A percentile compares a stretch with the other conserved stretches of the same genome.
phyloP scores from a whole-genome alignment of 441 rosid genomes.

The Brassica balearica region DNA sequence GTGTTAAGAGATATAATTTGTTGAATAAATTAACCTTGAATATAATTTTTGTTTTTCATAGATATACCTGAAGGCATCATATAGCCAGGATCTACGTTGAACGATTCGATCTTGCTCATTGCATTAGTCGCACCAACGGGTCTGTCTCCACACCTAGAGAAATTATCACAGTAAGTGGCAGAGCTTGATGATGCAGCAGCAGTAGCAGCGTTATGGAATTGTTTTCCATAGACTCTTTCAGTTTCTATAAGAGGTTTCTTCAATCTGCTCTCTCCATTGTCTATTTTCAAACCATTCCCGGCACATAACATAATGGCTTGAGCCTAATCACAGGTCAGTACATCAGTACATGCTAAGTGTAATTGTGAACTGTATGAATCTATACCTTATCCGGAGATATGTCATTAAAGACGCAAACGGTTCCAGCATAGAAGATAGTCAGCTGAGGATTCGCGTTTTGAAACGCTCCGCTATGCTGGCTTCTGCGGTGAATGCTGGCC shows the following conservation, averaged over 20 bases:
- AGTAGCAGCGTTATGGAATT: slow-evolving; percentile 48
- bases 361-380: neutral
- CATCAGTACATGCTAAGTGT: neutral
- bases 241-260: slow-evolving; percentile 43
- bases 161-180: slow-evolving; percentile 53
- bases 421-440: neutral
- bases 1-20: neutral
- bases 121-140: slow-evolving; percentile 49
- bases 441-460: slow-evolving; percentile 12
- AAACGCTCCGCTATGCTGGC: slow-evolving; percentile 53
- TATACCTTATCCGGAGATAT: neutral
- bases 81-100: slow-evolving; percentile 39
- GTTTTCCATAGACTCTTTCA: slow-evolving; percentile 50
- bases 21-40: neutral
- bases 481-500: slow-evolving; percentile 48
- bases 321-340: slow-evolving; percentile 51
- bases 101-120: slow-evolving; percentile 50
- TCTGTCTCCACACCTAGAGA: slow-evolving; percentile 57
- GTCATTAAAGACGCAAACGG: neutral
- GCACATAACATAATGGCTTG: slow-evolving; percentile 83
- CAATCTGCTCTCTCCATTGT: slow-evolving; percentile 31
- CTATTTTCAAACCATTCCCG: slow-evolving; percentile 49
- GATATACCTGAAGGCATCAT: slow-evolving; percentile 74
- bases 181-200: slow-evolving; percentile 56
- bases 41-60: neutral